Base-by-base conservation (phyloP, 139 green algal genomes). In the Spirogloea muscicola region DNA sequence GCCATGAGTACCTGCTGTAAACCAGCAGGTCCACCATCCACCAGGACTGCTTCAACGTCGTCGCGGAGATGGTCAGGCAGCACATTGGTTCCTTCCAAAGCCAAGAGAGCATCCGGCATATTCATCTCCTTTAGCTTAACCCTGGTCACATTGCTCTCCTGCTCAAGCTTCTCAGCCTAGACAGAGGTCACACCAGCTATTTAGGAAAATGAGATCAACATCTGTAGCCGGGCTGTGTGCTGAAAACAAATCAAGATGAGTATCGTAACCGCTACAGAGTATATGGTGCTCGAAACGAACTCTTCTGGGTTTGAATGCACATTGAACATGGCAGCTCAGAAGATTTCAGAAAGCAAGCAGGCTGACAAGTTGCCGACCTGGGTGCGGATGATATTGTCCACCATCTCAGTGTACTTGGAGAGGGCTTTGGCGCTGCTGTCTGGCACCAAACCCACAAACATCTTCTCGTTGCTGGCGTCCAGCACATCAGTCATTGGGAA, bases 61-160 rank as follows among this genome's bases (percentile, higher is more conserved):
- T 79, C 48, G 9, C 81, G 59, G 52, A 97, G 67, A 0, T 74
- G 72, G 1, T 95, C 88, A 5, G 92, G 91, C 58, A 97, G 76
- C n/a, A n/a, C n/a, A n/a, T n/a, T n/a, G 49, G n/a, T 64, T 41
- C 76, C 72, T 21, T 83, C 58, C 18, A 76, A 42, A 13, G 57
- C 55, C 46, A 59, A 3, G 7, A 84, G 33, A 18, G 77, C 74
- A 46, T 93, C 86, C 5, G 85, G 86, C 44, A 94, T 74, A 42
- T 87, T 84, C 78, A 85, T 89, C 75, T 91, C 81, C 2, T 82
- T 68, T 64, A 96, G 82, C 38, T 61, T 46, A 6, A 94, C 41
- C 49, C 91, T 88, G 9, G 93, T 90, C 0, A 90, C 88, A 63
- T 97, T 92, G 13, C 83, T 92, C 38, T 91, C 88, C 27, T 55